Evolutionary conservation across 345 rosid species (phyloP), one percentile per base, ranked within the genome.

Genomic region (Bruguiera sexangula): DNA sequence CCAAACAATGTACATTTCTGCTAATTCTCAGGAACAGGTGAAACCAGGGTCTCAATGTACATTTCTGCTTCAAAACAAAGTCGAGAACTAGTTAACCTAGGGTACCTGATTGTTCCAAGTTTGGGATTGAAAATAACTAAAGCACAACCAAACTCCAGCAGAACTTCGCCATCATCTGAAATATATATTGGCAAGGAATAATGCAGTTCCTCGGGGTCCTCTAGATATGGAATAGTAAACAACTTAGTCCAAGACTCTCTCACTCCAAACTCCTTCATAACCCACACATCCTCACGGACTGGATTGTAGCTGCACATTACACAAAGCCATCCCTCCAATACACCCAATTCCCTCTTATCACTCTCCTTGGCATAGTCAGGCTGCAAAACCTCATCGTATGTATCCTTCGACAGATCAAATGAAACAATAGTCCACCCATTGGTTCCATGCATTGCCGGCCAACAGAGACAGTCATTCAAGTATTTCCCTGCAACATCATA

Each of bases 241-340:
- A 69, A 15, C 54, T 69, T 60, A 61, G 57, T 60, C 72, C 72
- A 69, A 29, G 66, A 69, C 10, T 48, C 65, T 27, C 43, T 52
- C 22, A 66, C 69, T 53, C 69, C 59, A 52, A 13, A 30, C 69
- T 66, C 50, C 59, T 52, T 69, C 73, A 60, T 60, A 13, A 69
- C 26, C 73, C 59, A 69, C 6, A 61, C 43, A 21, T 69, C 66
- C 15, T 24, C 64, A 19, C 20, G 62, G 18, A 26, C 55, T 0
- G n/a, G 57, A 4, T 11, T 20, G 8, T 65, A 27, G 32, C 48
- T 19, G 59, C 55, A 58, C 52, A 27, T 48, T 10, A 68, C 64
- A 43, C 73, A 60, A 8, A 69, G 59, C 15, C 73, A 32, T 30
- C 59, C 73, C 13, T 59, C 48, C 29, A 69, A 60, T 3, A 61